Evolutionary conservation across 495 filamentous ascomycete species (phyloP).

Genomic region (Chaetomium tenue): DNA sequence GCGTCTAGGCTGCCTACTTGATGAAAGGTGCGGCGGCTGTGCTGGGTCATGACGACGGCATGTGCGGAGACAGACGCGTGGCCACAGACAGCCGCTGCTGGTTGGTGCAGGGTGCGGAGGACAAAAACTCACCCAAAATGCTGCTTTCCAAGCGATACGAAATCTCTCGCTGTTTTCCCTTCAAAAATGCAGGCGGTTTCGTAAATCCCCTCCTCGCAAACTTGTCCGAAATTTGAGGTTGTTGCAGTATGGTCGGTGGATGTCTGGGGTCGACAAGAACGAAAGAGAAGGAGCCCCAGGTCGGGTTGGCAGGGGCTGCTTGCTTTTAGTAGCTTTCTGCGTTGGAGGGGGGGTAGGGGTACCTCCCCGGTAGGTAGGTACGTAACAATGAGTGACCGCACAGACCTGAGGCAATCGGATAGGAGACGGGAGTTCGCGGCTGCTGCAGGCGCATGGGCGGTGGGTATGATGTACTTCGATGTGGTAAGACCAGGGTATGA

Average conservation of each 20-base stretch:
- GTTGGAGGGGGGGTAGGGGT: not conserved
- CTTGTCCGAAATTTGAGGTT: not conserved
- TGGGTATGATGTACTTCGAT: constrained; percentile 32
- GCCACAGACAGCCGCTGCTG: constrained; percentile 1
- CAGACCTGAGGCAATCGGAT: constrained; percentile 20
- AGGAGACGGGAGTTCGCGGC: not conserved
- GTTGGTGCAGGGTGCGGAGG: not conserved
- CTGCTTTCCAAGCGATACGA: not conserved
- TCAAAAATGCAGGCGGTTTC: not conserved
- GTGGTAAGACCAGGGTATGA: constrained; percentile 28
- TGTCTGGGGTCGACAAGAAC: not conserved
- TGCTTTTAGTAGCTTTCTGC: not conserved
- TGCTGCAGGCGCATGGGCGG: not conserved
- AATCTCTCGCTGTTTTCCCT: not conserved
- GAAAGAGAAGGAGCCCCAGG: not conserved
- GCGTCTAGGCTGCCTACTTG: not conserved
- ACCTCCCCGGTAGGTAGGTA: no score
- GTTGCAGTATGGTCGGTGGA: not conserved
- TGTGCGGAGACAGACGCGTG: constrained; percentile 13
- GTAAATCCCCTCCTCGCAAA: not conserved
- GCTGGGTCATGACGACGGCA: constrained; percentile 9
- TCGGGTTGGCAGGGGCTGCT: constrained; percentile 1
- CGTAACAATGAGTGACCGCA: not conserved
- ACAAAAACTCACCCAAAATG: constrained; percentile 9
- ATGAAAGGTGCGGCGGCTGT: not conserved